Base-by-base conservation (phyloP, 176 grass and related monocot species). In the Juncus inflexus region DNA sequence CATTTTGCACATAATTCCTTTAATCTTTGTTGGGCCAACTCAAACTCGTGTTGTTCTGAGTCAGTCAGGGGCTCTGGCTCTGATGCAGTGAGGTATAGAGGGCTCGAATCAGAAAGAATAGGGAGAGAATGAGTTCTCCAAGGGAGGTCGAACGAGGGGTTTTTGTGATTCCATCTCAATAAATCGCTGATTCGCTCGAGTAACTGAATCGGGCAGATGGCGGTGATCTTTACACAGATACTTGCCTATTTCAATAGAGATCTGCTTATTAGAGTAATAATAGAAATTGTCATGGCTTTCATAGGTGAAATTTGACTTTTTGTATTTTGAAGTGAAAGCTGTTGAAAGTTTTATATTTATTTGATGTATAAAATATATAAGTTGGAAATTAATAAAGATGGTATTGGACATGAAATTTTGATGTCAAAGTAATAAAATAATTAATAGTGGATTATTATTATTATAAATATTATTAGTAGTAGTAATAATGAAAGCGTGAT, bases 181-280 rank as follows among this genome's bases (percentile, higher is more conserved):
- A 89, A 78, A 62, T 99, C 85, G 19, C 94, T 94, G 15, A 87
- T 10, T 67, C 84, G 83, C 75, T 94, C 94, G 5, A 99, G 83
- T 74, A 92, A 5, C 39, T 63, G 63, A 66, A 99, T 84, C 12
- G 85, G 94, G 55, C 94, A 99, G 13, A 99, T 76, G 52, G 94
- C 94, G 0, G 85, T 92, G 58, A 99, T 99, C 83, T 99, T 99
- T 16, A 90, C 74, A 61, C 89, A 99, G 39, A 99, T 79, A 62
- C 80, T 99, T n/a, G 85, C 85, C 94, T 99, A 82, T 28, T 28
- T 28, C 19, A 28, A 28, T 28, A 28, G 19, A 28, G 19, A 28
- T 28, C 19, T 28, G 19, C 19, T 28, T 28, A 28, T 28, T 28
- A 28, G 19, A 28, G 19, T 28, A 28, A 28, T 28, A 28, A 28